Percentiles rank a stretch among this genome's conserved stretches.
Evolutionary conservation across 2,329 filamentous ascomycete species (phyloP).

Genomic region (Fusarium sp.): DNA sequence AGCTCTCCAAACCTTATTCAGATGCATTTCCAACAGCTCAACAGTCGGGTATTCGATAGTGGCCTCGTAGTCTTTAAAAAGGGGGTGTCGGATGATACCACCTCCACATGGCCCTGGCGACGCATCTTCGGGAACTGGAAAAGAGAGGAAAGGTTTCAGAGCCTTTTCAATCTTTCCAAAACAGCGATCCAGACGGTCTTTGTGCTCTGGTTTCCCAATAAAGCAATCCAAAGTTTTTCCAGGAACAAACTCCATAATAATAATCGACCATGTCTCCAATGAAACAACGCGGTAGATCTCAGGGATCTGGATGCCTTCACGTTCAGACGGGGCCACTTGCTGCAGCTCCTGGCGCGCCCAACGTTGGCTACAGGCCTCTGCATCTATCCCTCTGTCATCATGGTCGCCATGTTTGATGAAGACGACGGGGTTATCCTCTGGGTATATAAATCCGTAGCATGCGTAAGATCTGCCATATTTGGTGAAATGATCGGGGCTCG

Average conservation of each 20-base stretch:
- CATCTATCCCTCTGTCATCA: neutral
- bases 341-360: neutral
- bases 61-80: conserved; percentile 5
- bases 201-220: neutral
- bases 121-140: conserved; percentile 15
- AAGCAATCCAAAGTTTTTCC: neutral
- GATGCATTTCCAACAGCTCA: conserved; percentile 12
- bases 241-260: conserved; percentile 11
- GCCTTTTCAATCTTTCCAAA: neutral
- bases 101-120: conserved; percentile 13
- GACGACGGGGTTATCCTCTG: neutral
- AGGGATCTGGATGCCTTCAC: conserved; percentile 9
- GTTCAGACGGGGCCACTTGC: neutral
- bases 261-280: neutral
- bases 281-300: conserved; percentile 9
- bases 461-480: neutral
- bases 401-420: conserved; percentile 10
- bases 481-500: neutral
- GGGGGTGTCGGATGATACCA: conserved; percentile 7
- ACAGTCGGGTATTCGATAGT: conserved; percentile 6
- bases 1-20: conserved; percentile 6
- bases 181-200: neutral
- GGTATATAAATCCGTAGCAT: conserved; percentile 5
- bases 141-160: conserved; percentile 3
- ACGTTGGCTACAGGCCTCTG: neutral